Percentiles rank a stretch among this genome's conserved stretches.
phyloP scores from a whole-genome alignment of 345 rosid species.

The Lenwebbia sp. region DNA sequence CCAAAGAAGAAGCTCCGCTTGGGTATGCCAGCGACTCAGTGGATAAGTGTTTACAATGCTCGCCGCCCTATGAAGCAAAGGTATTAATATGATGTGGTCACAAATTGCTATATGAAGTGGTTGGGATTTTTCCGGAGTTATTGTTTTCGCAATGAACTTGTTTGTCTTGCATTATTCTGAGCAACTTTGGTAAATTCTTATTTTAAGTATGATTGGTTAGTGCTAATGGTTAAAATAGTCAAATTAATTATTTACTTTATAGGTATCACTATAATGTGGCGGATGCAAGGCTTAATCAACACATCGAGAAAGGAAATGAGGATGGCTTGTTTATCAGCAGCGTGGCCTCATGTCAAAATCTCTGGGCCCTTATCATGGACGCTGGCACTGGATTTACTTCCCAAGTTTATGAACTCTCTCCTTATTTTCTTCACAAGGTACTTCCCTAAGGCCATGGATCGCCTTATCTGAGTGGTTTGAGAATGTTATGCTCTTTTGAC shows the following conservation, averaged over 20 bases:
- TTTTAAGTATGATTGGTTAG: not conserved
- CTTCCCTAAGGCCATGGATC: not conserved
- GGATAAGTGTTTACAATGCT: slow-evolving; percentile 68
- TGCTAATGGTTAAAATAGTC: not conserved
- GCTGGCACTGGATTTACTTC: slow-evolving; percentile 52
- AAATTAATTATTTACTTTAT: not conserved
- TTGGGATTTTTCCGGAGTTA: not conserved
- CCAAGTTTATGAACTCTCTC: slow-evolving; percentile 58
- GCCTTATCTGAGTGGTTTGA: not conserved
- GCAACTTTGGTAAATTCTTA: not conserved
- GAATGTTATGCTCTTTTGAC: not conserved
- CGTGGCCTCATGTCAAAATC: slow-evolving; percentile 47
- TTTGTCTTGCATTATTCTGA: not conserved
- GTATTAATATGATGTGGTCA: slow-evolving; percentile 8
- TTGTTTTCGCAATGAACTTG: not conserved
- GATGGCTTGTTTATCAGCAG: slow-evolving; percentile 64
- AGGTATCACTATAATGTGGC: slow-evolving; percentile 78
- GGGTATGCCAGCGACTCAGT: slow-evolving; percentile 70
- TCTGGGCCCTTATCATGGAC: slow-evolving; percentile 76
- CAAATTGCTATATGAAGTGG: not conserved
- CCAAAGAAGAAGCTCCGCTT: slow-evolving; percentile 55
- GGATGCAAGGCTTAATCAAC: slow-evolving; percentile 47
- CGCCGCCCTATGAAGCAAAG: slow-evolving; percentile 73
- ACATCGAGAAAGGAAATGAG: slow-evolving; percentile 51
- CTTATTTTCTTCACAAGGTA: slow-evolving; percentile 55